Evolutionary conservation across 2,329 filamentous ascomycete genomes (phyloP).

Genomic region (Colletotrichum godetiae): DNA sequence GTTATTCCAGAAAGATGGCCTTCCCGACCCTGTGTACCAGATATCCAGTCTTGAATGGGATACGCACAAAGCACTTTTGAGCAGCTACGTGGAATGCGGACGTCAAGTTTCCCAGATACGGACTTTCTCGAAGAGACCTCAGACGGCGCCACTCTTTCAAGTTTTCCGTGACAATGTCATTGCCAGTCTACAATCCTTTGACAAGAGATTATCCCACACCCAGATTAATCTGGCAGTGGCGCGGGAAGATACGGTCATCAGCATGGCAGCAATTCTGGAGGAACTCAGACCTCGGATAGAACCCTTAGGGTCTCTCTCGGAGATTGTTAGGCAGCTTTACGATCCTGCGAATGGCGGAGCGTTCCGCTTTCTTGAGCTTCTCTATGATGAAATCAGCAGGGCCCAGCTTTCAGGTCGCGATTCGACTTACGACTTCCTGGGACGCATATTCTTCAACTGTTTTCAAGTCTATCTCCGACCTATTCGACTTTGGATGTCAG

Average conservation of each 20-base stretch:
- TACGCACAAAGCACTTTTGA: constrained; percentile 60
- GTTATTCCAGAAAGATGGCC: constrained; percentile 66
- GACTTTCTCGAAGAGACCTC: constrained; percentile 53
- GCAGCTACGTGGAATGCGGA: constrained; percentile 59
- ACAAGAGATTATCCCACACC: constrained; percentile 66
- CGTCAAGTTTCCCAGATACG: constrained; percentile 59
- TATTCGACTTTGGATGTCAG: constrained; percentile 86
- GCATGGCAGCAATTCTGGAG: constrained; percentile 70
- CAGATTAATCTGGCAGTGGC: constrained; percentile 71
- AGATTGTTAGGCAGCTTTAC: constrained; percentile 69
- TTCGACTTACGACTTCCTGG: constrained; percentile 70
- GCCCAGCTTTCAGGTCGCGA: constrained; percentile 77
- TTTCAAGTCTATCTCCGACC: constrained; percentile 85
- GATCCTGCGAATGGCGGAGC: constrained; percentile 60
- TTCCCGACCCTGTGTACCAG: constrained; percentile 55
- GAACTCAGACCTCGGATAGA: constrained; percentile 65
- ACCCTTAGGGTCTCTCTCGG: constrained; percentile 70
- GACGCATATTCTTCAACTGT: constrained; percentile 80
- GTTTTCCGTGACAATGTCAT: constrained; percentile 76
- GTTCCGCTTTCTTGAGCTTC: constrained; percentile 81
- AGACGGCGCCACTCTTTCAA: constrained; percentile 71
- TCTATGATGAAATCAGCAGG: constrained; percentile 77
- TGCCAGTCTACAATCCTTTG: constrained; percentile 67
- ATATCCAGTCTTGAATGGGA: constrained; percentile 61
- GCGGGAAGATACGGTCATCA: constrained; percentile 68